Evolutionary conservation across 805 yeast species (phyloP), one percentile per base, ranked within the genome.

Genomic region (Danielia reshetovae): DNA sequence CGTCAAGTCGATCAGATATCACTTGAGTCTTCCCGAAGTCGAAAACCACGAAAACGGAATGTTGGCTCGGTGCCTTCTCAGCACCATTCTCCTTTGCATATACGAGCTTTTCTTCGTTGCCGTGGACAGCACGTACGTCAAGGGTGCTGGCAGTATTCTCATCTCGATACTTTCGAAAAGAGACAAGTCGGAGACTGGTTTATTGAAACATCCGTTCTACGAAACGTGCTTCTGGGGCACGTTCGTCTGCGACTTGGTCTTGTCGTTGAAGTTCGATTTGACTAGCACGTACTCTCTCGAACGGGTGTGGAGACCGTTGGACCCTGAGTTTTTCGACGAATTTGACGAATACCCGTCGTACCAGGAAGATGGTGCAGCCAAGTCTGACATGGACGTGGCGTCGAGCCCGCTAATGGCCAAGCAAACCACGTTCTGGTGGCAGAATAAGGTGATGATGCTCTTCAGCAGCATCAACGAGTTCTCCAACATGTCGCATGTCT

Each of bases 91-190:
- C 11, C 51, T 65, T 12, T 61, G 69, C 26, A 52, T 65, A 10
- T 62, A 61, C 44, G 71, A 65, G 43, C 50, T 64, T 45, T 59
- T 60, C 31, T 65, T 62, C 31, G 58, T 59, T 23, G 67, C 66
- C 7, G 52, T 54, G 16, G 67, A 62, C 29, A 56, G 56, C 24
- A 58, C 66, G 3, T 59, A 65, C 38, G 59, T 62, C 24, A 63
- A 57, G 43, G 68, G 66, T 1, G 70, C 69, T 1, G 54, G 59
- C 6, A 50, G 57, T 19, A 54, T 65, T 9, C 47, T 65, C 18
- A 46, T 55, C 18, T 54, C 64, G 6, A 50, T 64, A 4, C 45
- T 61, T 27, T 38, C 47, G 18, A 48, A 45, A 29, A 32, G 39
- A 4, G 36, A 40, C n/a, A 36, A 36, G 7, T 24, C 36, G 16